Evolutionary conservation across 2,329 filamentous ascomycete genomes (phyloP), one percentile per base, ranked within the genome.

Genomic region (Fusarium tricinctum): DNA sequence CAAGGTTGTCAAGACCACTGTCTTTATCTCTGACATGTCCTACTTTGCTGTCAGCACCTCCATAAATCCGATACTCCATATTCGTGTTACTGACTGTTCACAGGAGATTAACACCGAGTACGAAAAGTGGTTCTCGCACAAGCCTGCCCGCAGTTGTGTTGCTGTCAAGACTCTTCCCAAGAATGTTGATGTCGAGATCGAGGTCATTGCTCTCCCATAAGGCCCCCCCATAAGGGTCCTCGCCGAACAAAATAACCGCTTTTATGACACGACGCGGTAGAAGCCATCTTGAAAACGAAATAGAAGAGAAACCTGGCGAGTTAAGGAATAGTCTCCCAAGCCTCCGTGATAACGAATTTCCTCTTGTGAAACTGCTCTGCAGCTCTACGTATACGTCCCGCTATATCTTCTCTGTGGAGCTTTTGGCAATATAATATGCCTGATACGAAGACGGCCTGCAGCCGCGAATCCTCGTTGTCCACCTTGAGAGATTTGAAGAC

Each of bases 11-110:
- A 97, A 97, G 87, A 92, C 94, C 74, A 93, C 90, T 78, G 91
- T 97, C 77, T 98, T 97, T 86, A 83, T 98, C 66, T 91, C 91
- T 50, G 92, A 97, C 81, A 98, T 98, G 95, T 88, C 86, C 68
- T 86, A 96, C 81, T 98, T 98, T 77, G 89, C 87, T 49, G 85
- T 86, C 76, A 71, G 84, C 77, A 6, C 17, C 12, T 0, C 30
- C 33, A 7, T 8, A 23, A 20, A 19, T 5, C 2, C 9, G 20
- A 9, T 14, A 4, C 5, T 20, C 15, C 35, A 38, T 19, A 2
- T 6, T 8, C 20, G 6, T 26, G 14, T 43, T 33, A 26, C 30
- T 64, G 14, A 52, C 30, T 12, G 3, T 30, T 43, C n/a, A 17
- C 60, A 86, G 78, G 89, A 89, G 78, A 93, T 97, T 92, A 97